Conservation (phyloP, 768 basidiomycete species). For the Mycena kentingensis region DNA sequence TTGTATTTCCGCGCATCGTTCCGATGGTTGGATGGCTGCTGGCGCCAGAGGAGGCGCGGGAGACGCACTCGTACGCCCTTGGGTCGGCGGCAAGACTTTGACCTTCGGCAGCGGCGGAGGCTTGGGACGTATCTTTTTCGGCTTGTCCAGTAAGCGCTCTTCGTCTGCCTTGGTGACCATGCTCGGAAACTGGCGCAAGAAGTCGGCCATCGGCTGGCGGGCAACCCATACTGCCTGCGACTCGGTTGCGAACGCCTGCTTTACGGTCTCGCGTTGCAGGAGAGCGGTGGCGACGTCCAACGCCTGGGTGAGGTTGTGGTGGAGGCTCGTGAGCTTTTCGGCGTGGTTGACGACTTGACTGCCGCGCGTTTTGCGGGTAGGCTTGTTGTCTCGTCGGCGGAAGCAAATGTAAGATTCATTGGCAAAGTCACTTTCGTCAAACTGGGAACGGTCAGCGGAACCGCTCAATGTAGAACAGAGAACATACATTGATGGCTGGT, state of each 20-base stretch:
- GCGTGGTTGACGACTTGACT: constrained; percentile 77
- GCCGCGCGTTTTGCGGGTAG: constrained; percentile 90
- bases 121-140: constrained; percentile 39
- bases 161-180: constrained; percentile 69
- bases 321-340: constrained; percentile 83
- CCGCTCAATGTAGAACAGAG: neutral
- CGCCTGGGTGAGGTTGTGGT: constrained; percentile 71
- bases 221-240: constrained; percentile 76
- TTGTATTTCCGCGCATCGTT: constrained; percentile 61
- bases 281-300: constrained; percentile 73
- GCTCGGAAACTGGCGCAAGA: constrained; percentile 74
- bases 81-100: constrained; percentile 54
- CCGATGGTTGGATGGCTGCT: constrained; percentile 62
- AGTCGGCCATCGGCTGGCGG: constrained; percentile 69
- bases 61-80: constrained; percentile 41
- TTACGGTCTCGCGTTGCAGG: constrained; percentile 71
- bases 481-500: constrained; percentile 81
- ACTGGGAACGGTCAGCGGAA: constrained; percentile 41
- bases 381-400: constrained; percentile 91
- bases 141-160: constrained; percentile 67
- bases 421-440: constrained; percentile 85
- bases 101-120: constrained; percentile 46
- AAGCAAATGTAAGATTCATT: constrained; percentile 98
- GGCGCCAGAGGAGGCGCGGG: constrained; percentile 37
- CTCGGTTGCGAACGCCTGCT: constrained; percentile 63